Evolutionary conservation across 192 early-diverging fungal genomes (phyloP), one percentile per base, ranked within the genome.

Genomic region (Backusella luteola): DNA sequence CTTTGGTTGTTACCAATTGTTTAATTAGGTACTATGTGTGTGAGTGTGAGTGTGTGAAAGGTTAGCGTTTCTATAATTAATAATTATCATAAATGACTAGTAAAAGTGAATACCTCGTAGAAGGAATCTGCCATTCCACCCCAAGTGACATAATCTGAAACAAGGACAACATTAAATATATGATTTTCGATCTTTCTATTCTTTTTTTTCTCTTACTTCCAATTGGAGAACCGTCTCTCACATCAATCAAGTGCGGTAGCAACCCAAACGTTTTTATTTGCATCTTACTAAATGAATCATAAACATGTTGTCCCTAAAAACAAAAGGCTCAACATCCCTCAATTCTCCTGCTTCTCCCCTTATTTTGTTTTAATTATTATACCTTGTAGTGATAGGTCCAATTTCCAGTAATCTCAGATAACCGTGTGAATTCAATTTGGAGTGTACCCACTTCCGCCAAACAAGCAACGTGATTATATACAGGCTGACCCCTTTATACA

Each of bases 401-500:
- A 69, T 95, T 84, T 2, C 91, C 91, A 9, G 94, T 94, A 7
- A 96, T 85, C 73, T 93, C 85, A 8, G 92, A 92, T 23, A 97
- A 86, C 53, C 93, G 92, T 79, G 89, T 89, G 76, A 94, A 93
- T 83, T 97, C 96, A 23, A 97, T 83, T 72, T 95, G 93, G 46
- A 96, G 80, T 0, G 93, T 90, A 46, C 94, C 95, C 49, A 91
- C 74, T 75, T 94, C 91, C 44, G 93, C 90, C 34, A 94, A 76
- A 66, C 83, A 75, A 35, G 83, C 83, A 56, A 72, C 71, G 9
- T 71, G 34, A 3, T 34, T 75, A 21, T 77, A 74, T 14, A 77
- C 73, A 34, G 73, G 52, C 71, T 42, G 39, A 21, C 80, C 80
- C 12, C 80, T 81, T 36, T 29, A 29, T 42, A 32, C 32, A 32